Base-by-base conservation (phyloP, 805 yeast species). In the Candida berthetii region DNA sequence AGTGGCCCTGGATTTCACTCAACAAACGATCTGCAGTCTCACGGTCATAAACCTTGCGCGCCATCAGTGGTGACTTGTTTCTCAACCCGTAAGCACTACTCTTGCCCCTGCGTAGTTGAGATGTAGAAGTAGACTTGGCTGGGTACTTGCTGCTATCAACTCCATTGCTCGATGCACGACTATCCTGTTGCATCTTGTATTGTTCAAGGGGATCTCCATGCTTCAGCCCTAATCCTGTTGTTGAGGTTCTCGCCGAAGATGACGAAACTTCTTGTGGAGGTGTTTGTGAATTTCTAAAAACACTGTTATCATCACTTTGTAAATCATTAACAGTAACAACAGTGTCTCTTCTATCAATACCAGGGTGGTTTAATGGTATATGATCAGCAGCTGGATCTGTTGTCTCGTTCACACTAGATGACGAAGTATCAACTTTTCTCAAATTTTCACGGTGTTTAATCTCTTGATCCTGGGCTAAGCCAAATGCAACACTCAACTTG, bases 21-120 rank as follows among this genome's bases (percentile, higher is more conserved):
- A 93, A 65, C 29, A 89, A 66, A 44, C 80, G 69, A 48, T 82
- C 89, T 0, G 96, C 95, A 0, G 93, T 78, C 35, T 76, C 81
- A 41, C 84, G 74, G 45, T 85, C 95, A 48, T 73, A 78, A 2
- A 85, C 75, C 37, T 74, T 68, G 39, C 76, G 75, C 16, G 69
- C 68, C 6, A 60, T 58, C 19, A 46, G 37, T 35, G 41, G 45
- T 0, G 54, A 43, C 43, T 57, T 64, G 39, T 65, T 61, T 44
- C 70, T 52, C 3, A 63, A 55, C 3, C 64, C 57, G 39, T 66
- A 68, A 3, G 65, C 61, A 6, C 67, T 65, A 13, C 66, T 65
- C 42, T 65, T 63, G 38, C 62, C 62, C 47, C 65, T 58, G 15
- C 34, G 34, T 16, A 31, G 17, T 9, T 31, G 17, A 4, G 34